phyloP scores from a whole-genome alignment of 2,329 filamentous ascomycete genomes.

The Colletotrichum acutatum region DNA sequence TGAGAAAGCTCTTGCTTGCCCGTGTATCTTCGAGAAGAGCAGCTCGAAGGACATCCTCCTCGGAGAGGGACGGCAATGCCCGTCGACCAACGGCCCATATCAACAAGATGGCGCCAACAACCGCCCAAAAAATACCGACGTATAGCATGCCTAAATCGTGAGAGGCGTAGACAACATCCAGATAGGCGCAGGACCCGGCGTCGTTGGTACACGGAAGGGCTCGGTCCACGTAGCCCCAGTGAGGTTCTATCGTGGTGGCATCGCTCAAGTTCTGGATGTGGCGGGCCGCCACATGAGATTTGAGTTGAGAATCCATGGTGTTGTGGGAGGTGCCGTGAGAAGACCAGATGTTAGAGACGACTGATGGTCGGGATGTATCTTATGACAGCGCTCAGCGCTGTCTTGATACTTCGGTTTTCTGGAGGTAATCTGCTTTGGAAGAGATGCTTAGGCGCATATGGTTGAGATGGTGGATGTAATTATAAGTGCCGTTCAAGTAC shows the following conservation, averaged over 20 bases:
- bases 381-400: slow-evolving; percentile 12
- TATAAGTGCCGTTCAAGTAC: not conserved
- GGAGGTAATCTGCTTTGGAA: not conserved
- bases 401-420: not conserved
- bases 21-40: slow-evolving; percentile 18
- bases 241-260: slow-evolving; percentile 48
- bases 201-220: slow-evolving; percentile 58
- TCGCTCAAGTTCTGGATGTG: slow-evolving; percentile 55
- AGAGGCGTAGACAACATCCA: slow-evolving; percentile 61
- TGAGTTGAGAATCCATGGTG: slow-evolving; percentile 28
- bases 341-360: not conserved
- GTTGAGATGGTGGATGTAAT: not conserved
- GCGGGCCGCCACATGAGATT: slow-evolving; percentile 29
- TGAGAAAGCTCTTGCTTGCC: slow-evolving; percentile 27
- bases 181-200: slow-evolving; percentile 59
- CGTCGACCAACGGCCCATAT: slow-evolving; percentile 52
- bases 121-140: slow-evolving; percentile 61
- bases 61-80: slow-evolving; percentile 34
- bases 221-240: slow-evolving; percentile 61
- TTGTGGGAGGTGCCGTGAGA: not conserved
- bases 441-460: not conserved
- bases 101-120: slow-evolving; percentile 55
- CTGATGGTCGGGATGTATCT: not conserved
- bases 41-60: slow-evolving; percentile 26
- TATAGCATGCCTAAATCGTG: slow-evolving; percentile 64